A percentile compares a stretch with the other conserved stretches of the same genome.
These are phyloP conservation scores for Coelastrella sp. DNA, from an alignment of 139 green algal genomes.

Conservation along the genomic window DNA sequence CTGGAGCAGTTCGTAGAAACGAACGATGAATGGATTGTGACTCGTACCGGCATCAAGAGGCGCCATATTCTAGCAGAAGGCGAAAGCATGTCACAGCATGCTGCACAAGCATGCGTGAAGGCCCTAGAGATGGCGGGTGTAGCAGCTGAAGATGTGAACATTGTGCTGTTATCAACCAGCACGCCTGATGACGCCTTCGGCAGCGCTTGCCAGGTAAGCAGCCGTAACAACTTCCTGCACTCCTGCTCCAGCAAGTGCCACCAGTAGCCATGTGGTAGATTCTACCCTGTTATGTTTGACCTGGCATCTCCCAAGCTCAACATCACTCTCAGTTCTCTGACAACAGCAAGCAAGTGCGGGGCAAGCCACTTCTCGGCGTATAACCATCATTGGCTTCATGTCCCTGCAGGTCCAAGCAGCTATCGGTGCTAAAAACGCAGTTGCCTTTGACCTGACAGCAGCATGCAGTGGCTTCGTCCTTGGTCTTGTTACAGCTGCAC, in stretches of 20 bases:
- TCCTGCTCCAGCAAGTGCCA: not conserved
- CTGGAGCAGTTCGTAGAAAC: conserved; percentile 95
- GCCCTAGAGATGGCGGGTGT: conserved; percentile 95
- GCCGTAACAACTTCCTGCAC: not conserved
- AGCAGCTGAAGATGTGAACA: conserved; percentile 85
- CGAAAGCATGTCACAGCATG: conserved; percentile 81
- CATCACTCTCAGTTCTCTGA: too few relatives aligned
- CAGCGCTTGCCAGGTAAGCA: conserved; percentile 80
- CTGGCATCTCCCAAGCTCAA: not conserved
- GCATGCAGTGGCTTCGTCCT: conserved; percentile 99
- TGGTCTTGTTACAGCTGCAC: conserved; percentile 87
- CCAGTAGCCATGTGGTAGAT: too few relatives aligned
- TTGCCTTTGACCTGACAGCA: conserved; percentile 96
- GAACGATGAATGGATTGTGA: conserved; percentile 97
- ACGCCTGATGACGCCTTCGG: conserved; percentile 97
- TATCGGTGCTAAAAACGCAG: conserved; percentile 88
- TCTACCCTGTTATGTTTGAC: not conserved
- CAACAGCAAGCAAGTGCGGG: too few relatives aligned
- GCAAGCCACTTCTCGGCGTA: too few relatives aligned
- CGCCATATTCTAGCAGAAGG: conserved; percentile 85
- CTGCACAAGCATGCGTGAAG: conserved; percentile 68
- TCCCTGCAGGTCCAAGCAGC: conserved; percentile 78
- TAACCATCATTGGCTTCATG: too few relatives aligned
- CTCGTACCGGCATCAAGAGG: conserved; percentile 90
- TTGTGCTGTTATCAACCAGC: conserved; percentile 96